A percentile compares a stretch with the other conserved stretches of the same genome.
phyloP scores from a whole-genome alignment of 805 yeast species.

The Lipomyces yamadae region DNA sequence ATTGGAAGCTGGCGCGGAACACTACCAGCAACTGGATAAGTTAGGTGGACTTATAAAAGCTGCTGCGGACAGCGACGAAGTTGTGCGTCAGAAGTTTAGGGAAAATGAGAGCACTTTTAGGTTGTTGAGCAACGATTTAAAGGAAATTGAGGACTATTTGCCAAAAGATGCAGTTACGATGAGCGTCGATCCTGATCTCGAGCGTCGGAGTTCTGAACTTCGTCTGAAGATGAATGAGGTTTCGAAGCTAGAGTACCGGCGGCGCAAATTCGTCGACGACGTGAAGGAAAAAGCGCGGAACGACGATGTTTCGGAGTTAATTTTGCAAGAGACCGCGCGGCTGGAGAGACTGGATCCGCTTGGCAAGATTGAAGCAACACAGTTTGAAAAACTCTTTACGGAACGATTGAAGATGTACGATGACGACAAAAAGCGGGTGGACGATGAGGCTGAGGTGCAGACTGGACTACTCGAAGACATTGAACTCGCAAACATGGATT shows the following conservation, averaged over 20 bases:
- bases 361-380: conserved; percentile 29
- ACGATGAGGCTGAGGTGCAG: conserved; percentile 50
- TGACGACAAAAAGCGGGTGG: conserved; percentile 56
- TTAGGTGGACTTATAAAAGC: conserved; percentile 57
- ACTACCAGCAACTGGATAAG: conserved; percentile 51
- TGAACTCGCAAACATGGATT: conserved; percentile 39
- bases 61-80: conserved; percentile 66
- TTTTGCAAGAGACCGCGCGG: conserved; percentile 32
- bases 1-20: conserved; percentile 50
- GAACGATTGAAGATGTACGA: conserved; percentile 51
- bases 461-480: conserved; percentile 49
- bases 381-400: conserved; percentile 42
- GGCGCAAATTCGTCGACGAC: conserved; percentile 38
- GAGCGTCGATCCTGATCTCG: conserved; percentile 46
- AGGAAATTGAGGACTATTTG: conserved; percentile 41
- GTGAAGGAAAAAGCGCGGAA: conserved; percentile 31
- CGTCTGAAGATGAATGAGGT: conserved; percentile 38
- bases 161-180: conserved; percentile 45
- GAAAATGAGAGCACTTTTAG: conserved; percentile 56
- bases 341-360: conserved; percentile 31
- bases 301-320: conserved; percentile 26
- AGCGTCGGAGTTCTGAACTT: conserved; percentile 45
- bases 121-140: conserved; percentile 50
- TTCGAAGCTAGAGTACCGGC: conserved; percentile 37
- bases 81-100: conserved; percentile 54